Conservation (phyloP, 805 yeast genomes). For the Metschnikowia amazonensis region DNA sequence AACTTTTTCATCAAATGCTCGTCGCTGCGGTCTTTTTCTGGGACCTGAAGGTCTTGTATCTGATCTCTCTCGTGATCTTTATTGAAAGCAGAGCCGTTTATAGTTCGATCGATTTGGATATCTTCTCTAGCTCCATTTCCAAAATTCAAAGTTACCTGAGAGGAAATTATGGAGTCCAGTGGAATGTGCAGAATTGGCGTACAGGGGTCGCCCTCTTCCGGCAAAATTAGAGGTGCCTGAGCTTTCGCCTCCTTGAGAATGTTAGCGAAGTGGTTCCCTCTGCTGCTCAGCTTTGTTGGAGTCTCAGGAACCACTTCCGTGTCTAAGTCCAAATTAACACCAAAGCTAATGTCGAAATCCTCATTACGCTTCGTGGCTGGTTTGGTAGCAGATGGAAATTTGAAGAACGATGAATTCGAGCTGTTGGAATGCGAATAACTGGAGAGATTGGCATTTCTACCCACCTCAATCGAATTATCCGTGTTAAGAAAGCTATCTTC, state of each 20-base stretch:
- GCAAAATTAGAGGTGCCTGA: constrained; percentile 4
- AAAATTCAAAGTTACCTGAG: constrained; percentile 21
- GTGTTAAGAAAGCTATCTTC: constrained; percentile 15
- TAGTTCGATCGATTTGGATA: constrained; percentile 11
- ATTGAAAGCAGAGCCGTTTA: constrained; percentile 7
- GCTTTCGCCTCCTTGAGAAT: constrained; percentile 3
- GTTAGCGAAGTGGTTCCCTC: constrained; percentile 12
- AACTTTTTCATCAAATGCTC: constrained; percentile 47
- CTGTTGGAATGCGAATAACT: constrained; percentile 27
- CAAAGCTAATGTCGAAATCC: constrained; percentile 22
- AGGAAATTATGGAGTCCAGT: constrained; percentile 20
- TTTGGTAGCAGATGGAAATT: constrained; percentile 21
- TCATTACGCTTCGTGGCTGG: constrained; percentile 18
- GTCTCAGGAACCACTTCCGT: constrained; percentile 31
- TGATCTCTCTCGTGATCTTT: constrained; percentile 6
- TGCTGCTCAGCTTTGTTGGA: constrained; percentile 30
- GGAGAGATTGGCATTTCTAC: constrained; percentile 25
- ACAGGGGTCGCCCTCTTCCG: constrained; percentile 15
- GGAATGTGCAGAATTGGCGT: constrained; percentile 19
- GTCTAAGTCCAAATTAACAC: constrained; percentile 11
- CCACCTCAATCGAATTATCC: constrained; percentile 35
- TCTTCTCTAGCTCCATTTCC: constrained; percentile 9
- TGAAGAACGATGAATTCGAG: constrained; percentile 32
- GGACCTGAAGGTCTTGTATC: not conserved
- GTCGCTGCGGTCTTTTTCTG: constrained; percentile 26